These are phyloP conservation scores for Curvularia hawaiiensis DNA, from an alignment of 2,329 filamentous ascomycete species.

Conservation along the genomic window DNA sequence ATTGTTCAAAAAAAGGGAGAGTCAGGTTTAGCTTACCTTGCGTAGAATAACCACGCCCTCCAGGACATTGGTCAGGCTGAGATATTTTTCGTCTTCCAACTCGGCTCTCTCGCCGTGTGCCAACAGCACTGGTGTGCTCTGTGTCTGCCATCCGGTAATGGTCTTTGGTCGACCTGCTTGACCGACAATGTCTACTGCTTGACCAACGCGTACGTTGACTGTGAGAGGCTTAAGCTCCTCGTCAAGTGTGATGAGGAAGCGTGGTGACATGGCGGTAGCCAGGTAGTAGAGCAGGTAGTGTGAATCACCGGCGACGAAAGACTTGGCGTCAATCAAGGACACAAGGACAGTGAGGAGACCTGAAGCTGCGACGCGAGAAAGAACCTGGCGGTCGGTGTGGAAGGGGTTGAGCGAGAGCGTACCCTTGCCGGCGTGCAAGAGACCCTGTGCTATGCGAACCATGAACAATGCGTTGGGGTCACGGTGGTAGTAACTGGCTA, in stretches of 20 bases:
- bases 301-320: slow-evolving; percentile 71
- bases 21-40: slow-evolving; percentile 71
- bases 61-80: slow-evolving; percentile 86
- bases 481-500: slow-evolving; percentile 97
- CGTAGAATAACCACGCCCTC: slow-evolving; percentile 95
- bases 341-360: slow-evolving; percentile 89
- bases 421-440: slow-evolving; percentile 99
- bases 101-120: slow-evolving; percentile 96
- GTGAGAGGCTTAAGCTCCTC: slow-evolving; percentile 92
- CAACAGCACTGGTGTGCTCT: slow-evolving; percentile 95
- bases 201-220: slow-evolving; percentile 95
- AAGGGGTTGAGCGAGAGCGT: slow-evolving; percentile 97
- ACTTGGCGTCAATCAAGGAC: slow-evolving; percentile 93
- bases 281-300: slow-evolving; percentile 99
- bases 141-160: slow-evolving; percentile 99
- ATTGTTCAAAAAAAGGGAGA: background rate
- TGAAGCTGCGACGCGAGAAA: slow-evolving; percentile 88
- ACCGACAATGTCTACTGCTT: slow-evolving; percentile 97
- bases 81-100: slow-evolving; percentile 96
- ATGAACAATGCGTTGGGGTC: slow-evolving; percentile 97
- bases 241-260: slow-evolving; percentile 94
- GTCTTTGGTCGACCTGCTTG: slow-evolving; percentile 98
- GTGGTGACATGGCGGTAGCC: slow-evolving; percentile 93
- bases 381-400: slow-evolving; percentile 95
- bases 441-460: slow-evolving; percentile 97